A percentile compares a stretch with the other conserved stretches of the same genome.
These are phyloP conservation scores for Gillenia trifoliata DNA, from an alignment of 306 rosid genomes.

Conservation along the genomic window DNA sequence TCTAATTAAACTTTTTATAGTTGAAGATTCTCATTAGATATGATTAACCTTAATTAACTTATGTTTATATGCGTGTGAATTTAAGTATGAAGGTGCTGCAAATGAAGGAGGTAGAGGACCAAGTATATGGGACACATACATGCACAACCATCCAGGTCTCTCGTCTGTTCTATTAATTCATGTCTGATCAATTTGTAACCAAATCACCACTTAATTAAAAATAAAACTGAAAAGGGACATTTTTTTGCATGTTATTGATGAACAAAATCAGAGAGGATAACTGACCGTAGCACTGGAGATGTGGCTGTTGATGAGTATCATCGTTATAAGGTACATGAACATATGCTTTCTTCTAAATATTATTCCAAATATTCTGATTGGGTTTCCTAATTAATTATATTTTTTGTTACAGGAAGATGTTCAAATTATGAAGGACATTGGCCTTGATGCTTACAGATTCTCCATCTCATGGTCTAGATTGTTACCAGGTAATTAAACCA, in stretches of 20 bases:
- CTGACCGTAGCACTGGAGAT: conserved; percentile 11
- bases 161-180: neutral
- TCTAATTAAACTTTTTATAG: neutral
- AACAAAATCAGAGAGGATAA: neutral
- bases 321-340: conserved; percentile 7
- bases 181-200: neutral
- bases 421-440: neutral
- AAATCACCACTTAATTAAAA: neutral
- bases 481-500: neutral
- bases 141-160: conserved; percentile 10
- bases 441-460: conserved; percentile 11
- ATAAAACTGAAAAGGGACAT: neutral
- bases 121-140: conserved; percentile 12
- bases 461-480: conserved; percentile 15
- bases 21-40: neutral
- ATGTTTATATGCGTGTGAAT: neutral
- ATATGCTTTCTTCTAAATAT: neutral
- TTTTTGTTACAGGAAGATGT: conserved; percentile 13
- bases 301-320: conserved; percentile 12
- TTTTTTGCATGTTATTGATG: neutral
- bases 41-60: neutral
- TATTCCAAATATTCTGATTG: neutral
- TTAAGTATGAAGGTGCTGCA: conserved; percentile 15
- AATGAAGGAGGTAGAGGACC: conserved; percentile 10
- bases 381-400: neutral